phyloP scores from a whole-genome alignment of 225 moss, liverwort and hornwort species.

The Anthoceros angustus region DNA sequence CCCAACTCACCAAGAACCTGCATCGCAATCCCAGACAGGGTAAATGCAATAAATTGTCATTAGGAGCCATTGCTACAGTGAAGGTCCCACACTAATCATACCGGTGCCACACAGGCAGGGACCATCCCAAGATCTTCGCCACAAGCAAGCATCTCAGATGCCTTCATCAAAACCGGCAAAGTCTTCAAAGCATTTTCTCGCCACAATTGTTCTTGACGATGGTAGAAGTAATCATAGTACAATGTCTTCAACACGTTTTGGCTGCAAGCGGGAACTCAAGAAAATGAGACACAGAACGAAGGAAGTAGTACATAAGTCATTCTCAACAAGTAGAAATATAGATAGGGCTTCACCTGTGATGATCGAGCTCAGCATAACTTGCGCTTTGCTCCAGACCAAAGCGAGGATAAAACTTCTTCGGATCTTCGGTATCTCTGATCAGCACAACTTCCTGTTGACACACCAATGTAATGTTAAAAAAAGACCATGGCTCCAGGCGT shows the following conservation, averaged over 20 bases:
- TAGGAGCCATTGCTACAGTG: neutral
- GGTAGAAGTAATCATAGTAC: constrained; percentile 64
- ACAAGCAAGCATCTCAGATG: constrained; percentile 79
- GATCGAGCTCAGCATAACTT: constrained; percentile 58
- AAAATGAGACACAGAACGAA: neutral
- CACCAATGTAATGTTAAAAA: neutral
- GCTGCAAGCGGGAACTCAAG: constrained; percentile 22
- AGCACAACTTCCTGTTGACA: constrained; percentile 60
- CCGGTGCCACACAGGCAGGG: constrained; percentile 75
- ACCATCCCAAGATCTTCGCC: constrained; percentile 97
- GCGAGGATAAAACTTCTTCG: constrained; percentile 58
- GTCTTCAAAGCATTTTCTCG: constrained; percentile 73
- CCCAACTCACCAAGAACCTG: constrained; percentile 79
- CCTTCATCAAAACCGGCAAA: constrained; percentile 68
- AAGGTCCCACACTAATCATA: constrained; percentile 11
- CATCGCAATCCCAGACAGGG: constrained; percentile 2
- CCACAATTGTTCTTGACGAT: constrained; percentile 73
- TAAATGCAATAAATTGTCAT: neutral
- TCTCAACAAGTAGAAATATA: neutral
- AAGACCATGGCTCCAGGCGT: neutral
- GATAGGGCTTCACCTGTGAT: constrained; percentile 26
- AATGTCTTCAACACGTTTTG: constrained; percentile 37
- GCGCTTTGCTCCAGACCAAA: constrained; percentile 44
- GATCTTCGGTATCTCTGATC: constrained; percentile 42
- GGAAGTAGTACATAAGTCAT: neutral